A percentile compares a stretch with the other conserved stretches of the same genome.
Conservation (phyloP, 306 rosid species). For the Rosa persica region DNA sequence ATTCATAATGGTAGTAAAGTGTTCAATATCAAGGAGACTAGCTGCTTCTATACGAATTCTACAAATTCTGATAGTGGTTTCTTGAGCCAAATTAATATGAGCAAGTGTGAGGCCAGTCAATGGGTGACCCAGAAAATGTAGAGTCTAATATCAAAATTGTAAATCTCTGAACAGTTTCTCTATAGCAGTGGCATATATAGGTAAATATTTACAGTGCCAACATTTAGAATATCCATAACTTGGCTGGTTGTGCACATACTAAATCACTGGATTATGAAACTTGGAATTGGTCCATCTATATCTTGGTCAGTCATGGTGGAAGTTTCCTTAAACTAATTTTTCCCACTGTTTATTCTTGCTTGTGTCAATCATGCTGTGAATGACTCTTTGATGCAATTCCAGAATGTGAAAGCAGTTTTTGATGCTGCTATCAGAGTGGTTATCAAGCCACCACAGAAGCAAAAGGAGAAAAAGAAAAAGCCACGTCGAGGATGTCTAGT, state of each 20-base stretch:
- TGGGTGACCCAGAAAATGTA: neutral
- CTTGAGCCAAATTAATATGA: neutral
- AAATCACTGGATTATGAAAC: neutral
- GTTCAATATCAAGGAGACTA: neutral
- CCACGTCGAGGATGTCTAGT: constrained; percentile 63
- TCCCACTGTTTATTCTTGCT: neutral
- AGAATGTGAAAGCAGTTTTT: constrained; percentile 90
- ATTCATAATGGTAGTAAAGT: neutral
- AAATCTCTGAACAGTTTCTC: neutral
- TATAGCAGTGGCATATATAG: neutral
- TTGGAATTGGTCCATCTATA: neutral
- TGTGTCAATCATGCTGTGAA: neutral
- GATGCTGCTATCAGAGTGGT: constrained; percentile 92
- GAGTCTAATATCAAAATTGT: neutral
- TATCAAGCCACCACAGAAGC: constrained; percentile 88
- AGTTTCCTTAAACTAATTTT: neutral
- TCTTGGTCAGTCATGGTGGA: neutral
- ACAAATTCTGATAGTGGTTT: neutral
- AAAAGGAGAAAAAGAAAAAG: constrained; percentile 77
- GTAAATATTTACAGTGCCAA: neutral
- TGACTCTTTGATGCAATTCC: constrained; percentile 32
- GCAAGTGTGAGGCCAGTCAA: neutral
- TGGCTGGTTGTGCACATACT: neutral
- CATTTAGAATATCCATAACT: neutral
- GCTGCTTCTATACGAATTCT: neutral